Evolutionary conservation across 768 basidiomycete genomes (phyloP), one percentile per base, ranked within the genome.

Genomic region (Pholiota microspora): DNA sequence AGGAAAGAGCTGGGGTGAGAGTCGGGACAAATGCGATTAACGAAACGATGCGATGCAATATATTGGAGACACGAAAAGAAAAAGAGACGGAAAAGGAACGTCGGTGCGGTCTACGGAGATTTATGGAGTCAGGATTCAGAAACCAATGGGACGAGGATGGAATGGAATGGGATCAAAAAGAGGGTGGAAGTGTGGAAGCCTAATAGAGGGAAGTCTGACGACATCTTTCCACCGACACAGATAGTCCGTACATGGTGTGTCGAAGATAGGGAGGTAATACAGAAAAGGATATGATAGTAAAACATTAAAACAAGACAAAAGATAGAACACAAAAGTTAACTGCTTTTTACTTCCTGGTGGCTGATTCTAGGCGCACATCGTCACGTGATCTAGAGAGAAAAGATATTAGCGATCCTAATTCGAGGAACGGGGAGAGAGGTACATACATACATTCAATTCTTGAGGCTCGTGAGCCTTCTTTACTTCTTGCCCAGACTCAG

Each of bases 401-500:
- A n/a, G n/a, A n/a, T n/a, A n/a, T n/a, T n/a, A n/a, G n/a, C n/a
- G n/a, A n/a, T n/a, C n/a, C n/a, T n/a, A n/a, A n/a, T n/a, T n/a
- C n/a, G n/a, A n/a, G n/a, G n/a, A n/a, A n/a, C n/a, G 9, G 5
- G 44, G 9, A 23, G 18, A 21, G 23, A 49, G 15, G 18, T 13
- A 42, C 31, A 21, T 16, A 55, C 47, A 18, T 34, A 46, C 38
- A 55, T 36, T 54, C 21, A 31, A 12, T 12, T 31, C 29, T 31
- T 31, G 7, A 31, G 29, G 12, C 12, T 28, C 3, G 23, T 28
- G n/a, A 2, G 15, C 10, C 15, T n/a, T 31, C 8, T 21, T 44
- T 44, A 51, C 66, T 81, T 85, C 78, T 84, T 84, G 54, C 71
- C 73, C 58, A 88, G 59, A 53, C 77, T 85, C 73, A 88, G 69